These are phyloP conservation scores for Henckelia pumila DNA, from an alignment of 257 asterid genomes.

Conservation along the genomic window DNA sequence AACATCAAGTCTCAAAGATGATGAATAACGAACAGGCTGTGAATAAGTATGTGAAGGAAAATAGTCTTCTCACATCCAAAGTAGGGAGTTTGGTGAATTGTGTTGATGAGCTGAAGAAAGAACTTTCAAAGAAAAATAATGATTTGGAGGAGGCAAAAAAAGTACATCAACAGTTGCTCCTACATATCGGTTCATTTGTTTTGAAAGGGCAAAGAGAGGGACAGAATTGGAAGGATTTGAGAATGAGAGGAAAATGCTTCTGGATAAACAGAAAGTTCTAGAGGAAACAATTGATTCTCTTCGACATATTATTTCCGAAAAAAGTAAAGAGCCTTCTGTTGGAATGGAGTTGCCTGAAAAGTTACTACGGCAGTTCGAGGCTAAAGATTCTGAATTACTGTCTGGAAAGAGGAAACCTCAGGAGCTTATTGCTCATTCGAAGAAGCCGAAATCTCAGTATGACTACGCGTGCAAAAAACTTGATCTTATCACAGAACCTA, in stretches of 20 bases:
- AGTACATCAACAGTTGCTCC: constrained; percentile 45
- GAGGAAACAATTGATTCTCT: constrained; percentile 50
- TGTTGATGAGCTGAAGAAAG: constrained; percentile 45
- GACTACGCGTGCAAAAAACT: constrained; percentile 43
- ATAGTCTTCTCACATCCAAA: constrained; percentile 40
- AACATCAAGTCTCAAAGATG: constrained; percentile 49
- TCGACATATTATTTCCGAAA: constrained; percentile 41
- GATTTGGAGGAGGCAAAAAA: constrained; percentile 51
- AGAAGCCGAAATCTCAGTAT: constrained; percentile 70
- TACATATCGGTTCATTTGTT: constrained; percentile 36
- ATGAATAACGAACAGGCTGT: constrained; percentile 42
- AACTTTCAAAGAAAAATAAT: constrained; percentile 37
- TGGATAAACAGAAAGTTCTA: constrained; percentile 48
- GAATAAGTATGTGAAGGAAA: constrained; percentile 45
- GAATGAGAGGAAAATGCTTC: constrained; percentile 53
- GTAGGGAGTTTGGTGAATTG: constrained; percentile 32
- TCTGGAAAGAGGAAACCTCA: constrained; percentile 51
- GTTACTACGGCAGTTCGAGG: constrained; percentile 67
- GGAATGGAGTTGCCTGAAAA: constrained; percentile 63
- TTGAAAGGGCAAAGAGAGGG: constrained; percentile 47
- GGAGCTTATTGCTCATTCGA: constrained; percentile 36
- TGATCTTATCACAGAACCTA: constrained; percentile 50
- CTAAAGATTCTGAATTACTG: constrained; percentile 57
- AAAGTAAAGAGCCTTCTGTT: constrained; percentile 49
- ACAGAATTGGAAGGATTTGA: constrained; percentile 48